Percentiles rank a stretch among this genome's conserved stretches.
Conservation (phyloP, 1,284 basidiomycete genomes). For the Nidula niveotomentosa region DNA sequence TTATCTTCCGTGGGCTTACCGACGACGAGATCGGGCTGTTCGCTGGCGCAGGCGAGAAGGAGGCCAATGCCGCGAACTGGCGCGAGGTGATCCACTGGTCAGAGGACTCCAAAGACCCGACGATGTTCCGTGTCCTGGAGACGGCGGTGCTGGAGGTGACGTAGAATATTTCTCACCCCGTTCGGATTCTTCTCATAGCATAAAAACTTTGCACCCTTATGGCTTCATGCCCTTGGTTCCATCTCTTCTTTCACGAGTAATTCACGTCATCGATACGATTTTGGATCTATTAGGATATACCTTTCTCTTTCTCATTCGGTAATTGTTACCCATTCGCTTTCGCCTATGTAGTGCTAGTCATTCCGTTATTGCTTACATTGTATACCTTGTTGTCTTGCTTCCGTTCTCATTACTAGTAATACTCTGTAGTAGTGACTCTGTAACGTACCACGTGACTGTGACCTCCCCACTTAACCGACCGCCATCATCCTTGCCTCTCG, state of each 20-base stretch:
- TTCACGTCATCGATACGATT: no score
- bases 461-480: background rate
- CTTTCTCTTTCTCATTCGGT: background rate
- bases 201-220: background rate
- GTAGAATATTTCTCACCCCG: conserved; percentile 20
- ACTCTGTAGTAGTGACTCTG: background rate
- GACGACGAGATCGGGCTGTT: conserved; percentile 76
- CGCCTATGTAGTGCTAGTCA: background rate
- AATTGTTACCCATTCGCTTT: background rate
- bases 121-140: conserved; percentile 75
- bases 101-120: conserved; percentile 71
- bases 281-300: no score
- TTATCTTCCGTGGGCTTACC: conserved; percentile 78
- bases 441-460: conserved; percentile 9
- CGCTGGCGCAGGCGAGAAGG: conserved; percentile 79
- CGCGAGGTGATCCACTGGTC: conserved; percentile 74
- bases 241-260: background rate
- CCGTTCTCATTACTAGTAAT: background rate
- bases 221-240: background rate
- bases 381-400: background rate
- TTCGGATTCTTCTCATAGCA: background rate
- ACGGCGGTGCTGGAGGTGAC: conserved; percentile 72
- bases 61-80: conserved; percentile 78
- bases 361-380: background rate
- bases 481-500: background rate